Evolutionary conservation across 176 grass and related monocot genomes (phyloP), one percentile per base, ranked within the genome.

Genomic region (Saccharum officinarum): DNA sequence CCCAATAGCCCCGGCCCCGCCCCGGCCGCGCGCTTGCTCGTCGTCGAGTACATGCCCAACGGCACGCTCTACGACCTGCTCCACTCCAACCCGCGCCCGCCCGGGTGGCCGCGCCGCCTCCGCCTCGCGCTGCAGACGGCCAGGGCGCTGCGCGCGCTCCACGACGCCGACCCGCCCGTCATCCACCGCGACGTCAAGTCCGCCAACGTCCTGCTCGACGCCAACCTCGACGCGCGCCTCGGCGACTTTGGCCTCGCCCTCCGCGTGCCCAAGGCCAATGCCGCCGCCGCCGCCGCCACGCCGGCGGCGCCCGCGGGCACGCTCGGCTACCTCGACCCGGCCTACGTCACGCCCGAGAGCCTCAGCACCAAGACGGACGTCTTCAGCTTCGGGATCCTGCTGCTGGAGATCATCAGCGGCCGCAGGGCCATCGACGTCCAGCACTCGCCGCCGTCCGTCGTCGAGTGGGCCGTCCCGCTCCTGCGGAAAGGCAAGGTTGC

Each of bases 351-450:
- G 3, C 97, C 97, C 6, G 93, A 99, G 54, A 94, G 89, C 87
- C 81, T 99, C 70, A 99, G 97, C 90, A 99, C 97, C 84, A 99
- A 99, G 86, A 99, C 97, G 3, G 97, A 99, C 73, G 97, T 99
- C n/a, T 99, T 99, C 87, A 99, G 97, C 90, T 99, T 99, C 73
- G 97, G 97, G 66, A 99, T 99, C 85, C 90, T 99, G 65, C 92
- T 99, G 26, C 92, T 99, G 10, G 97, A 99, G 87, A 99, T 99
- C 67, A 94, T 99, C 84, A 99, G 97, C 84, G 97, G 97, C 2
- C 86, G 97, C 77, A 94, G 92, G 86, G 97, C 97, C 41, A 99
- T 99, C 73, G 97, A 99, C 63, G 93, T 99, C 2, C 93, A 89
- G 69, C 88, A 94, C 78, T 99, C 97, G 50, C 97, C 93, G n/a